Evolutionary conservation across 768 basidiomycete species (phyloP).

Genomic region (Podaxis mareebaensis): DNA sequence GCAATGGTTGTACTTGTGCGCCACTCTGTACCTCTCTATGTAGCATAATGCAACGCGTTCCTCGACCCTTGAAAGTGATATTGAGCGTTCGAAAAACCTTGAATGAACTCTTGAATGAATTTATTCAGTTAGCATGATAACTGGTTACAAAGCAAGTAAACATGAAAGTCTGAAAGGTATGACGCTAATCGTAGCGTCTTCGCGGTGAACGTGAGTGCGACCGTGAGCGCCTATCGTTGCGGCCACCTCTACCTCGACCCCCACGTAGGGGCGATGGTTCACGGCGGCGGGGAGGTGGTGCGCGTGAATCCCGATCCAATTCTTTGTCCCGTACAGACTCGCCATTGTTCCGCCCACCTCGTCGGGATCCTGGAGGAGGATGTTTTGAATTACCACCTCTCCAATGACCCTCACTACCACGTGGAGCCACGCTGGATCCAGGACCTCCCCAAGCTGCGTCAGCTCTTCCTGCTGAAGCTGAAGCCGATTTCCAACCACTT

Average conservation of each 20-base stretch:
- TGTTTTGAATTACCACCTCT: conserved; percentile 62
- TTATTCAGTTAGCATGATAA: not conserved
- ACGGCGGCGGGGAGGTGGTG: conserved; percentile 48
- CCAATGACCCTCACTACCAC: conserved; percentile 69
- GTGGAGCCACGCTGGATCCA: conserved; percentile 31
- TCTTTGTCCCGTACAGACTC: conserved; percentile 34
- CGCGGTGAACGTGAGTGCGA: conserved; percentile 37
- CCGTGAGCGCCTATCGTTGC: conserved; percentile 38
- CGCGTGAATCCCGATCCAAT: conserved; percentile 36
- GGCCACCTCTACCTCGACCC: conserved; percentile 36
- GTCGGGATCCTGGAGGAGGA: conserved; percentile 41
- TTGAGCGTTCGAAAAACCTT: not conserved
- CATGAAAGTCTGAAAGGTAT: not conserved
- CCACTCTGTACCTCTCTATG: conserved; percentile 8
- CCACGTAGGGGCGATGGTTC: conserved; percentile 49
- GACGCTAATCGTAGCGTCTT: conserved; percentile 6
- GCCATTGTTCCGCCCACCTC: conserved; percentile 42
- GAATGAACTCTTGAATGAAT: not conserved
- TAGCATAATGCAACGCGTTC: conserved; percentile 11
- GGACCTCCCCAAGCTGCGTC: conserved; percentile 30
- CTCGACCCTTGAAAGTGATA: not conserved
- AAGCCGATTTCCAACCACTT: conserved; percentile 24
- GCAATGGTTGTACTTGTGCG: conserved; percentile 7
- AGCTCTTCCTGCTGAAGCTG: conserved; percentile 22
- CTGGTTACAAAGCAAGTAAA: not conserved